A percentile compares a stretch with the other conserved stretches of the same genome.
Evolutionary conservation across 345 rosid genomes (phyloP).

Genomic region (Triadica sebifera): DNA sequence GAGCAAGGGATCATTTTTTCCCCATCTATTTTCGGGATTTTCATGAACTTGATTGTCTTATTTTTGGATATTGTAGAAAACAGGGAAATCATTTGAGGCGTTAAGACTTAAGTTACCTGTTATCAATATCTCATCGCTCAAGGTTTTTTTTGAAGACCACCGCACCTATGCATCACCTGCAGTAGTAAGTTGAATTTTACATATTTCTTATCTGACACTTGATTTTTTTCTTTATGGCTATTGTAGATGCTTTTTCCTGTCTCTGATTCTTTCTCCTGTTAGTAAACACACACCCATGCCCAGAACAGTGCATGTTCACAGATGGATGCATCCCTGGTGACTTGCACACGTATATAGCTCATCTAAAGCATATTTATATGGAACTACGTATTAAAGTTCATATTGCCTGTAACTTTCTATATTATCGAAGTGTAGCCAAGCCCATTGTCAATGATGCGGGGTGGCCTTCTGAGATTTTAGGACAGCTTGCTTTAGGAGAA

Average conservation of each 20-base stretch:
- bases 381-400: not conserved
- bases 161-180: constrained; percentile 83
- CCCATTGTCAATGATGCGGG: not conserved
- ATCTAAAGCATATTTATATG: not conserved
- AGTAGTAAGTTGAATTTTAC: constrained; percentile 60
- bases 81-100: constrained; percentile 79
- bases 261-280: constrained; percentile 4
- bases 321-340: not conserved
- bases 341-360: not conserved
- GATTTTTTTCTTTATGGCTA: not conserved
- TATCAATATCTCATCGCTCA: constrained; percentile 71
- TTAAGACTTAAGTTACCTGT: constrained; percentile 75
- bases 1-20: not conserved
- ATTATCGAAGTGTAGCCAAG: not conserved
- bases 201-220: constrained; percentile 6
- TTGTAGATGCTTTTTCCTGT: constrained; percentile 2
- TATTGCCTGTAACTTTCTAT: not conserved
- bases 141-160: constrained; percentile 83
- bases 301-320: not conserved
- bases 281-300: not conserved
- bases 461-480: not conserved
- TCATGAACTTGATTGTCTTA: constrained; percentile 15
- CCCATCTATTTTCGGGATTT: not conserved
- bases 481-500: not conserved
- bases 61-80: constrained; percentile 56